These are phyloP conservation scores for Lanmaoa rubissima DNA, from an alignment of 768 basidiomycete genomes.

Conservation along the genomic window DNA sequence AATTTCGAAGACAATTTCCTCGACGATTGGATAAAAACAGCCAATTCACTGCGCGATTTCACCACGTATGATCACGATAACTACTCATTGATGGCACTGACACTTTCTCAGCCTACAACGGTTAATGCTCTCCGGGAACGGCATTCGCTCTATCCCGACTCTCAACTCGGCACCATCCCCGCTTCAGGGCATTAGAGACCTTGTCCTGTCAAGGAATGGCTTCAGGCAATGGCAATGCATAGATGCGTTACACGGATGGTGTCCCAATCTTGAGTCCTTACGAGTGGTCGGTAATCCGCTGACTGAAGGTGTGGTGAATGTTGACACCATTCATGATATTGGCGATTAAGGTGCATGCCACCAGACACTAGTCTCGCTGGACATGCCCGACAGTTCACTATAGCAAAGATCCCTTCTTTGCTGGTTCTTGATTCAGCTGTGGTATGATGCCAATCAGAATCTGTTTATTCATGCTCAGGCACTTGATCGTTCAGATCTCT, in stretches of 20 bases:
- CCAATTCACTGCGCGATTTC: conserved; percentile 43
- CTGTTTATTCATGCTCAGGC: conserved; percentile 10
- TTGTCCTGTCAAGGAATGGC: conserved; percentile 63
- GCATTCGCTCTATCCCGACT: conserved; percentile 47
- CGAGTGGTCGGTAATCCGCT: conserved; percentile 65
- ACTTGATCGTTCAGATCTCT: conserved; percentile 50
- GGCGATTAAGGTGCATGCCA: not conserved
- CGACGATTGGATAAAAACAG: conserved; percentile 52
- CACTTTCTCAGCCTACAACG: conserved; percentile 48
- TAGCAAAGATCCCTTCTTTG: conserved; percentile 70
- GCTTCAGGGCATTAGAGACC: conserved; percentile 45
- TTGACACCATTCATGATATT: not conserved
- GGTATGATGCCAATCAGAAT: conserved; percentile 40
- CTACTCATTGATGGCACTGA: conserved; percentile 4
- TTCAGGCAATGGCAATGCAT: conserved; percentile 60
- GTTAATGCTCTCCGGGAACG: conserved; percentile 66
- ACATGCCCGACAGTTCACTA: conserved; percentile 54
- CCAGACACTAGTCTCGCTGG: conserved; percentile 38
- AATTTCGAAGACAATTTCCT: conserved; percentile 74
- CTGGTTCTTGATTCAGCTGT: conserved; percentile 57
- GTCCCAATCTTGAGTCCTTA: conserved; percentile 62
- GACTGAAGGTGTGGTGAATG: conserved; percentile 43
- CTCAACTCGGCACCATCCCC: conserved; percentile 15
- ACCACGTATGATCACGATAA: conserved; percentile 37
- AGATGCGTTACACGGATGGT: conserved; percentile 67